Percentiles rank a stretch among this genome's conserved stretches.
Conservation (phyloP, 1,284 basidiomycete species). For the Malassezia caprae region DNA sequence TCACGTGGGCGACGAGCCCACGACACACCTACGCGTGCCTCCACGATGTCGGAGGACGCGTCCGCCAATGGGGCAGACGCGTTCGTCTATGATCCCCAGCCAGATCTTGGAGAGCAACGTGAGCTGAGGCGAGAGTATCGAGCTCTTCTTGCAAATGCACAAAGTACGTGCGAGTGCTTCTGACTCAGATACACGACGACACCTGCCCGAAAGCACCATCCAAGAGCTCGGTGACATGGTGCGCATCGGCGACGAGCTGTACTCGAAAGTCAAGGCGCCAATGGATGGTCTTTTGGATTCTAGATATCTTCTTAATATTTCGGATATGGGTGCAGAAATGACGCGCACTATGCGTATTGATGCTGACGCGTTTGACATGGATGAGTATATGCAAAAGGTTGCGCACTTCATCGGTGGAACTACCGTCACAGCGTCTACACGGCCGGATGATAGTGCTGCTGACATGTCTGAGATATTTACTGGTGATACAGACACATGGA, state of each 20-base stretch:
- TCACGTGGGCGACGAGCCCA: background rate
- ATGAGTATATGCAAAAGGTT: constrained; percentile 30
- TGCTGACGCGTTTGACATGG: constrained; percentile 35
- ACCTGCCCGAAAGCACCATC: constrained; percentile 14
- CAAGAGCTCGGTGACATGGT: constrained; percentile 17
- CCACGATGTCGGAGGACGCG: background rate
- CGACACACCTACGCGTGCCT: background rate
- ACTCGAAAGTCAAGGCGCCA: constrained; percentile 26
- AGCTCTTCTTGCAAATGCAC: constrained; percentile 24
- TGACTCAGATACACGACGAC: constrained; percentile 18
- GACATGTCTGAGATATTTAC: background rate
- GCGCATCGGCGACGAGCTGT: constrained; percentile 16
- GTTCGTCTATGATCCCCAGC: constrained; percentile 30
- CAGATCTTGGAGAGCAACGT: constrained; percentile 22
- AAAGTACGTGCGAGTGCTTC: constrained; percentile 21
- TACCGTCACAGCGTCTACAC: background rate
- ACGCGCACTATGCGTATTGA: constrained; percentile 38
- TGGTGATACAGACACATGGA: constrained; percentile 21
- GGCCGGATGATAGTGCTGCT: constrained; percentile 11
- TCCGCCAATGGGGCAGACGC: background rate
- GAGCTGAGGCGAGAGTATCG: constrained; percentile 30
- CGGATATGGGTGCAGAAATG: constrained; percentile 37
- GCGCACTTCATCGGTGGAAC: constrained; percentile 29
- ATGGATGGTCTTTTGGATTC: constrained; percentile 35
- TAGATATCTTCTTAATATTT: constrained; percentile 28